Base-by-base conservation (phyloP, 768 basidiomycete genomes). In the Termitomyces sp. region DNA sequence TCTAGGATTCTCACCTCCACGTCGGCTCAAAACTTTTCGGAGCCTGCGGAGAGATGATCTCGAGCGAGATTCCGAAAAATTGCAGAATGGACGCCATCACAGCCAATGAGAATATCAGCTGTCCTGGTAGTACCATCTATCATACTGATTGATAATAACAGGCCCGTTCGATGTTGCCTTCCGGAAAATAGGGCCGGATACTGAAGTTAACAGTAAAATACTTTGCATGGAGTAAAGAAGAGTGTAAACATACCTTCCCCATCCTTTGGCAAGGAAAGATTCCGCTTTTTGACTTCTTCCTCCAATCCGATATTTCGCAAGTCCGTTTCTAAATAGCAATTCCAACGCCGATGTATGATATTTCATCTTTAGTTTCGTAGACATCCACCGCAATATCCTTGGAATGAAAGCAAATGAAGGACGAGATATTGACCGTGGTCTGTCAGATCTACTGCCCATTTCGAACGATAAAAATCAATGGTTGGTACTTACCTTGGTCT, bases 311-410 rank as follows among this genome's bases (percentile, higher is more conserved):
- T 71, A 11, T 70, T 66, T 21, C 67, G 62, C 57, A 79, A 60
- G n/a, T 23, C 42, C 72, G 69, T 31, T 66, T 68, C 78, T 75
- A 76, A 14, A 78, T 61, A 2, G 68, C 63, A n/a, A 79, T 70
- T 7, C 74, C 76, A 5, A 72, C 73, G 5, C 78, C 78, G 12
- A 70, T 61, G 9, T 71, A 70, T 9, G 71, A 70, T 28, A 78
- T 69, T 28, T 71, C 70, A 1, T 71, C 61, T 19, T 71, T 75
- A 3, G 75, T 67, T 63, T 79, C 78, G 50, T 79, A 79, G 19
- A 78, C 54, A 60, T 77, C 70, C 19, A 74, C 60, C 15, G 63
- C 58, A 38, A 73, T 59, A 53, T 66, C 55, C 5, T 54, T 56
- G 10, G 68, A 59, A 53, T 68, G 69, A 51, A 65, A 64, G 38